A percentile compares a stretch with the other conserved stretches of the same genome.
phyloP scores from a whole-genome alignment of 176 grass and related monocot species.

The Carex myosuroides region DNA sequence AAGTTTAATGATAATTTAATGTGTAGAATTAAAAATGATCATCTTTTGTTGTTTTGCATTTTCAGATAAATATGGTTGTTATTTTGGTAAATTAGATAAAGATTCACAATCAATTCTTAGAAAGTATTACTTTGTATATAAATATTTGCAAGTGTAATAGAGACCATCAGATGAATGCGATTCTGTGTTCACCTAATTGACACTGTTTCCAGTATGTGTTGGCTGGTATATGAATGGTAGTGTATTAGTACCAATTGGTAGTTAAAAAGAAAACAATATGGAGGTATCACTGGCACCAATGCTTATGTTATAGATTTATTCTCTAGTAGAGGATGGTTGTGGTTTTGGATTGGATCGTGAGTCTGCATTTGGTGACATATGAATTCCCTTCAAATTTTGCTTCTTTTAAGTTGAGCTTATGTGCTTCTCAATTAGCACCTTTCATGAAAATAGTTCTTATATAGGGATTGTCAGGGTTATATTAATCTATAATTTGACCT shows the following conservation, averaged over 20 bases:
- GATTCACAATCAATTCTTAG: neutral
- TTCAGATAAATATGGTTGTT: conserved; percentile 11
- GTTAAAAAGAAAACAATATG: neutral
- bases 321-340: neutral
- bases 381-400: neutral
- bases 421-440: neutral
- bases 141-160: neutral
- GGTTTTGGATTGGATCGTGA: neutral
- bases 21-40: conserved; percentile 16
- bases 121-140: neutral
- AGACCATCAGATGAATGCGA: neutral
- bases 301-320: neutral
- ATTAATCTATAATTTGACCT: neutral
- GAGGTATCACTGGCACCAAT: neutral
- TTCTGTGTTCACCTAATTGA: neutral
- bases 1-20: neutral
- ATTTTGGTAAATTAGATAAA: neutral
- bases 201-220: neutral
- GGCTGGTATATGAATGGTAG: neutral
- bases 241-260: neutral
- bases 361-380: neutral
- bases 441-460: neutral
- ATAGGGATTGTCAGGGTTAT: neutral
- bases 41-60: neutral
- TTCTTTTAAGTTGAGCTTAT: neutral